These are phyloP conservation scores for Eudorina sp. DNA, from an alignment of 139 green algal species.

Conservation along the genomic window DNA sequence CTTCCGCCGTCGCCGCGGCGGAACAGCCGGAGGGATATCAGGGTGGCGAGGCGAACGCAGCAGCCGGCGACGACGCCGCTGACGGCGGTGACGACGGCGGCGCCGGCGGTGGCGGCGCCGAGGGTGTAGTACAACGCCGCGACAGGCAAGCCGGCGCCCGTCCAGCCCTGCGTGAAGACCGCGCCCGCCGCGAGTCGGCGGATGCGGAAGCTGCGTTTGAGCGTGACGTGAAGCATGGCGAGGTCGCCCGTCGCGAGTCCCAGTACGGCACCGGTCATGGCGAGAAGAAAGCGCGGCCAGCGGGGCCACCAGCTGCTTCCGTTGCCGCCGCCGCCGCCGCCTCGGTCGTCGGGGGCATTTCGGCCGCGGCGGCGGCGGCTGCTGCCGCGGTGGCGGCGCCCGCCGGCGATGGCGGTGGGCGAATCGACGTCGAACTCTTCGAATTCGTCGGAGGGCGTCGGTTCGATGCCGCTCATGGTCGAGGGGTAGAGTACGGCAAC, in stretches of 20 bases:
- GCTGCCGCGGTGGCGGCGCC: too few relatives aligned
- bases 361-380: too few relatives aligned
- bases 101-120: neutral
- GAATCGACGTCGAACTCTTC: too few relatives aligned
- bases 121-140: neutral
- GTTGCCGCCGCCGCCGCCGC: too few relatives aligned
- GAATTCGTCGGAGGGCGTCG: too few relatives aligned
- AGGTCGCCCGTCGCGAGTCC: neutral
- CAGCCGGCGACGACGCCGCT: too few relatives aligned
- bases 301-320: neutral
- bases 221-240: neutral
- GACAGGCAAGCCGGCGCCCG: neutral
- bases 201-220: neutral
- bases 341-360: too few relatives aligned
- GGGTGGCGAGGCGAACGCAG: too few relatives aligned
- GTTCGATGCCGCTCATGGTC: neutral
- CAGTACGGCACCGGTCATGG: neutral
- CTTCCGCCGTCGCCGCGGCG: too few relatives aligned
- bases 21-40: too few relatives aligned
- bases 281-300: neutral
- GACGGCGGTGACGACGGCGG: neutral
- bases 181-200: neutral
- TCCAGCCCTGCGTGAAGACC: neutral
- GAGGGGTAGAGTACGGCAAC: neutral
- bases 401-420: too few relatives aligned